phyloP scores from a whole-genome alignment of 352 stramenopile genomes.

The Aphanomyces astaci region DNA sequence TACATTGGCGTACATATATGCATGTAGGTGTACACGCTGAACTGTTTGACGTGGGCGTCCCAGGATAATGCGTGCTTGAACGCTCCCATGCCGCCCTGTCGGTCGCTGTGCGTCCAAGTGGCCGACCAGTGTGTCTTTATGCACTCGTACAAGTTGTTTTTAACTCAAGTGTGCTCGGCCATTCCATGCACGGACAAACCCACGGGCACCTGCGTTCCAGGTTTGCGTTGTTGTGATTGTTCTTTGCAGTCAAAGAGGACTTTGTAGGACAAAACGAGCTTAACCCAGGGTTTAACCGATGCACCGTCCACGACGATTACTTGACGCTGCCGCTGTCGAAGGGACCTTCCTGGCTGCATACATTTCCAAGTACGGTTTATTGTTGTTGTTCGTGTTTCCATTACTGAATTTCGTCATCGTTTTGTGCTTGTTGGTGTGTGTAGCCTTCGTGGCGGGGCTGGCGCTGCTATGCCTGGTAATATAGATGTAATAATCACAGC shows the following conservation, averaged over 20 bases:
- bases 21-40: slow-evolving; percentile 51
- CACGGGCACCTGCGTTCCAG: background rate
- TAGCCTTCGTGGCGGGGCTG: no score
- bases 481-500: no score
- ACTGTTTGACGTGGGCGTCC: slow-evolving; percentile 61
- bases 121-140: slow-evolving; percentile 70
- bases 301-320: slow-evolving; percentile 21
- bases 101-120: slow-evolving; percentile 65
- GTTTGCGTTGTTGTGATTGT: no score
- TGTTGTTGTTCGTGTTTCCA: background rate
- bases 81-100: slow-evolving; percentile 45
- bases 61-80: slow-evolving; percentile 26
- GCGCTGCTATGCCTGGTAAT: no score
- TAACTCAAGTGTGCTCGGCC: slow-evolving; percentile 59
- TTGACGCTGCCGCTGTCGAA: background rate
- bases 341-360: background rate
- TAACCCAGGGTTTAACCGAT: slow-evolving; percentile 6
- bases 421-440: no score
- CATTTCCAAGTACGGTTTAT: background rate
- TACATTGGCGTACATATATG: background rate
- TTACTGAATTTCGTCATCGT: no score
- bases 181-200: slow-evolving; percentile 31
- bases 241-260: no score
- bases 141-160: slow-evolving; percentile 52
- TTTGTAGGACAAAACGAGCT: slow-evolving; percentile 9